Conservation (phyloP, 2,329 filamentous ascomycete genomes). For the Pyrenophora tritici-repentis region DNA sequence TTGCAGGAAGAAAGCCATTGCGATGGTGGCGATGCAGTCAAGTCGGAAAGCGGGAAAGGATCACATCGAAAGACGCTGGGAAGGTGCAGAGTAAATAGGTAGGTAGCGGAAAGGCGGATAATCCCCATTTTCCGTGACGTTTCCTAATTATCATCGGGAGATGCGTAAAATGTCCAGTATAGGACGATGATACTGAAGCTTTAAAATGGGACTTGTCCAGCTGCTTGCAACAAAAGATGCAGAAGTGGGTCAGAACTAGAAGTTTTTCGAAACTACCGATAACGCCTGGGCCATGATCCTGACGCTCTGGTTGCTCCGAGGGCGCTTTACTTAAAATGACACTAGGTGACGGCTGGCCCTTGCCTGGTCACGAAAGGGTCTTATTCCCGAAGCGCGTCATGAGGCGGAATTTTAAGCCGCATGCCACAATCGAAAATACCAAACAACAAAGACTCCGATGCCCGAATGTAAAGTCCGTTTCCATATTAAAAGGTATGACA, state of each 20-base stretch:
- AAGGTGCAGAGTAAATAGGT: not conserved
- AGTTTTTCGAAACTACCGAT: not conserved
- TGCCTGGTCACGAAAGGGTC: not conserved
- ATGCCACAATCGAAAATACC: not conserved
- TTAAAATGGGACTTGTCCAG: slow-evolving; percentile 2
- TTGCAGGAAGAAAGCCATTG: slow-evolving; percentile 11
- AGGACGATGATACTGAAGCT: not conserved
- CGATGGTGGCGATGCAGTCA: not conserved
- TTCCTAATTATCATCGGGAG: not conserved
- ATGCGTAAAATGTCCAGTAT: not conserved
- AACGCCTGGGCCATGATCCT: slow-evolving; percentile 4
- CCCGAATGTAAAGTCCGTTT: not conserved
- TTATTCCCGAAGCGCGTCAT: slow-evolving; percentile 1
- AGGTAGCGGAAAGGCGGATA: no score
- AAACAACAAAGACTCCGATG: not conserved
- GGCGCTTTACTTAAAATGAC: not conserved
- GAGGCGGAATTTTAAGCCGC: not conserved
- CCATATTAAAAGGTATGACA: no score
- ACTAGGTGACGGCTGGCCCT: not conserved
- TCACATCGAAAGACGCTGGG: not conserved
- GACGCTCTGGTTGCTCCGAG: not conserved
- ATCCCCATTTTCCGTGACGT: slow-evolving; percentile 1
- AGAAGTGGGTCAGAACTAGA: slow-evolving; percentile 4
- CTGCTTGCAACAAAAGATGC: slow-evolving; percentile 3
- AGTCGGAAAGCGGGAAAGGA: not conserved